Conservation (phyloP, 306 rosid species). For the Corylus avellana region DNA sequence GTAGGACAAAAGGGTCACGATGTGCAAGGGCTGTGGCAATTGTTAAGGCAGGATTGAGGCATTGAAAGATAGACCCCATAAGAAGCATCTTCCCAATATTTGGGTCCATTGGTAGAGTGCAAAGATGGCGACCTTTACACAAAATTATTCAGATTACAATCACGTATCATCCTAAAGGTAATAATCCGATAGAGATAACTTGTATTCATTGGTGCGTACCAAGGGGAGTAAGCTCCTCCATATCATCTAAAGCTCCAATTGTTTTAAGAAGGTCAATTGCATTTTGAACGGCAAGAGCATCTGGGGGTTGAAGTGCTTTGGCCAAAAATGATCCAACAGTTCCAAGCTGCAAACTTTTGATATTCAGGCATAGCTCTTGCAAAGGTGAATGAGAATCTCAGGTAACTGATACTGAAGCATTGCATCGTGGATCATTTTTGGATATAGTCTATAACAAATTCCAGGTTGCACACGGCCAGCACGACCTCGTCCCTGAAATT, state of each 20-base stretch:
- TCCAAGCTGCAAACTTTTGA: constrained; percentile 94
- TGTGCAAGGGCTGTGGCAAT: constrained; percentile 95
- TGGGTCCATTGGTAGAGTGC: constrained; percentile 88
- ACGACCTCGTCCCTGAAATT: constrained; percentile 28
- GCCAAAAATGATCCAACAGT: constrained; percentile 82
- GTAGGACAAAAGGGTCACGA: constrained; percentile 93
- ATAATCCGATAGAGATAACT: constrained; percentile 24
- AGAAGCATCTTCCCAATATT: constrained; percentile 98
- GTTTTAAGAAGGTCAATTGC: constrained; percentile 91
- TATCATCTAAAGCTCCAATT: constrained; percentile 81
- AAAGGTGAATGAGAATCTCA: constrained; percentile 93
- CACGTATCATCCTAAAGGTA: constrained; percentile 13
- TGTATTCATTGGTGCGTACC: constrained; percentile 49
- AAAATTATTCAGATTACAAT: constrained; percentile 28
- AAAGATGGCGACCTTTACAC: constrained; percentile 3
- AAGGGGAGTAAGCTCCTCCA: constrained; percentile 90
- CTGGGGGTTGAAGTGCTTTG: constrained; percentile 98
- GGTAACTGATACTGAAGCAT: constrained; percentile 92
- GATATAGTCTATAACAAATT: constrained; percentile 86
- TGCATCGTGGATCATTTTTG: constrained; percentile 78
- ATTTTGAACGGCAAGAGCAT: constrained; percentile 87
- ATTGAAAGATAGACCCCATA: constrained; percentile 96
- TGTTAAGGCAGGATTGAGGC: constrained; percentile 90
- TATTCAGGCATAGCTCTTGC: constrained; percentile 96
- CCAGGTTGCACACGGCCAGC: constrained; percentile 99